Conservation (phyloP, 1,284 basidiomycete genomes). For the Sporisorium reilianum region DNA sequence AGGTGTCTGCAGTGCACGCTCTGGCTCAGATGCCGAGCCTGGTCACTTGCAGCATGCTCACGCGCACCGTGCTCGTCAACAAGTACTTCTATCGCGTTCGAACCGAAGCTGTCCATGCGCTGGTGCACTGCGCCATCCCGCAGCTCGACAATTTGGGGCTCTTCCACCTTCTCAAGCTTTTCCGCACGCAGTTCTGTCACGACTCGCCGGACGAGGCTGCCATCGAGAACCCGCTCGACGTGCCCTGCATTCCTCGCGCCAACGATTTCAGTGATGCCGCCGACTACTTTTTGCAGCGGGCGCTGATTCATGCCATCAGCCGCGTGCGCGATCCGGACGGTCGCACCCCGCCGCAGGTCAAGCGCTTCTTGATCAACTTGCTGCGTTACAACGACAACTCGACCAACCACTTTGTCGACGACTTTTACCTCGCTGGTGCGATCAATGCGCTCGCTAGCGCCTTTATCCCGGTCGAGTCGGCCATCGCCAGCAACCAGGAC, state of each 20-base stretch:
- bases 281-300: constrained; percentile 94
- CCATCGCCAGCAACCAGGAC: constrained; percentile 46
- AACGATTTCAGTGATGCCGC: constrained; percentile 93
- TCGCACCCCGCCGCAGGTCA: constrained; percentile 86
- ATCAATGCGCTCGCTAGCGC: constrained; percentile 85
- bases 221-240: constrained; percentile 52
- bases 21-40: constrained; percentile 84
- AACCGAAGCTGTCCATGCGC: constrained; percentile 89
- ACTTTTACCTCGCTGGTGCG: constrained; percentile 87
- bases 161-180: constrained; percentile 95
- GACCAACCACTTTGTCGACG: constrained; percentile 90
- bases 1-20: constrained; percentile 65
- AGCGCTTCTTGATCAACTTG: constrained; percentile 89
- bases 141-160: constrained; percentile 86
- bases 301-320: constrained; percentile 83
- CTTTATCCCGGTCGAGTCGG: constrained; percentile 72
- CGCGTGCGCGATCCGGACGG: constrained; percentile 83
- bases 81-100: constrained; percentile 98
- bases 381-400: constrained; percentile 95
- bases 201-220: constrained; percentile 57
- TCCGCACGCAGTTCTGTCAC: constrained; percentile 88
- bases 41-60: constrained; percentile 89
- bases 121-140: constrained; percentile 87
- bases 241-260: constrained; percentile 86
- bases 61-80: constrained; percentile 90